A percentile compares a stretch with the other conserved stretches of the same genome.
These are phyloP conservation scores for Moricandia arvensis DNA, from an alignment of 345 rosid genomes.

Conservation along the genomic window DNA sequence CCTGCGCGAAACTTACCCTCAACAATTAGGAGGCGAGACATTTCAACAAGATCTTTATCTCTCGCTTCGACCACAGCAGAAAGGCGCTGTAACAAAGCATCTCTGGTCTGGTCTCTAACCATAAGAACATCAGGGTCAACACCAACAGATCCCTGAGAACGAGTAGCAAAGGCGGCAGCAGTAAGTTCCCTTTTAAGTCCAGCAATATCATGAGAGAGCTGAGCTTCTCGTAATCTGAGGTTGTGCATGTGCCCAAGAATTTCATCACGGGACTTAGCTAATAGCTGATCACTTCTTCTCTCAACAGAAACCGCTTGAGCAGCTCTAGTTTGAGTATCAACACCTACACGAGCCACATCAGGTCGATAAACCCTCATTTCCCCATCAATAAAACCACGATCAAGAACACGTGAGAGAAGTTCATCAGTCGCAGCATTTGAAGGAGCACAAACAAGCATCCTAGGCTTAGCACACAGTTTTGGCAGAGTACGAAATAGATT, in stretches of 20 bases:
- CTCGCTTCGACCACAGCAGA: constrained; percentile 94
- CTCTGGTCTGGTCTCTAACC: constrained; percentile 91
- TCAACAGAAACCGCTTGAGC: constrained; percentile 99
- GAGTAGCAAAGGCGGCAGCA: constrained; percentile 69
- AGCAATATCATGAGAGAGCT: constrained; percentile 77
- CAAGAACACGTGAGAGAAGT: constrained; percentile 95
- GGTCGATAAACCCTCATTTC: constrained; percentile 98
- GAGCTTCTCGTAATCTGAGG: constrained; percentile 70
- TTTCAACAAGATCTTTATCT: constrained; percentile 95
- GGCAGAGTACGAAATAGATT: constrained; percentile 91
- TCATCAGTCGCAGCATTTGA: constrained; percentile 99
- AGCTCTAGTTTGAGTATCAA: constrained; percentile 95
- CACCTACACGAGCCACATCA: constrained; percentile 99
- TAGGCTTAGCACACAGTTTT: constrained; percentile 91
- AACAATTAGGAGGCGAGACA: constrained; percentile 90
- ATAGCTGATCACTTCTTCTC: constrained; percentile 89
- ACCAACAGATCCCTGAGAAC: constrained; percentile 95
- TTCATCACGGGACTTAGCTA: constrained; percentile 82
- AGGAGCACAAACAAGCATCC: constrained; percentile 99
- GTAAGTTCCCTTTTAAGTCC: constrained; percentile 75
- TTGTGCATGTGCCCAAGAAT: constrained; percentile 80
- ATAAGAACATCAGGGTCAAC: constrained; percentile 93
- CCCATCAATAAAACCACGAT: constrained; percentile 98
- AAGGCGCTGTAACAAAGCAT: constrained; percentile 77
- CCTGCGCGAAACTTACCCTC: constrained; percentile 80